These are phyloP conservation scores for Brassica carinata DNA, from an alignment of 345 rosid species.

Conservation along the genomic window DNA sequence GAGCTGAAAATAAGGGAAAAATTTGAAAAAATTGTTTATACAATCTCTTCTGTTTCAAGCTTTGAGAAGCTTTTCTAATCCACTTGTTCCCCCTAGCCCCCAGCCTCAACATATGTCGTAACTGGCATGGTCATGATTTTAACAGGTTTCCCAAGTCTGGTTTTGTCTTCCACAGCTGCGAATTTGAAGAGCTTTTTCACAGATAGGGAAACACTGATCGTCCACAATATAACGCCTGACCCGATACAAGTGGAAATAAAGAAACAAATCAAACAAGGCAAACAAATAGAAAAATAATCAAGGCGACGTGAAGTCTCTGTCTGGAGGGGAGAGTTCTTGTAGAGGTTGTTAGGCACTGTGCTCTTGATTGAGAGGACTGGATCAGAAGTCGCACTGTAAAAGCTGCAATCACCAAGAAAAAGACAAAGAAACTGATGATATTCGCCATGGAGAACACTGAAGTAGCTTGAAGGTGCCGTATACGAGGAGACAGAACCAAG, in stretches of 20 bases:
- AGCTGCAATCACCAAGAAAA: background rate
- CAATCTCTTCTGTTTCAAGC: constrained; percentile 7
- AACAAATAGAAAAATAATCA: background rate
- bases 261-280: too few relatives aligned
- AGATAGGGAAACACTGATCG: constrained; percentile 76
- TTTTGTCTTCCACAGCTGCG: constrained; percentile 73
- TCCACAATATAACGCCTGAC: constrained; percentile 87
- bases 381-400: background rate
- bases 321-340: background rate
- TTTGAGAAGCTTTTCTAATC: constrained; percentile 31
- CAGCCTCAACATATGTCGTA: constrained; percentile 6
- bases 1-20: too few relatives aligned
- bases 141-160: constrained; percentile 82
- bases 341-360: background rate
- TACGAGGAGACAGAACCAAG: constrained; percentile 51
- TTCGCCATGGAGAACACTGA: constrained; percentile 43
- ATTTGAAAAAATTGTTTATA: too few relatives aligned
- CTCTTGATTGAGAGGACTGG: background rate
- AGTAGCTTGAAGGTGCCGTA: constrained; percentile 44
- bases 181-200: constrained; percentile 72
- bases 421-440: constrained; percentile 38
- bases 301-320: background rate
- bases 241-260: constrained; percentile 55
- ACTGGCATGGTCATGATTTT: constrained; percentile 64
- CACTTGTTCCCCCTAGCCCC: constrained; percentile 4